Conservation (phyloP, 108 stramenopile genomes). For the Licmophora abbreviata region DNA sequence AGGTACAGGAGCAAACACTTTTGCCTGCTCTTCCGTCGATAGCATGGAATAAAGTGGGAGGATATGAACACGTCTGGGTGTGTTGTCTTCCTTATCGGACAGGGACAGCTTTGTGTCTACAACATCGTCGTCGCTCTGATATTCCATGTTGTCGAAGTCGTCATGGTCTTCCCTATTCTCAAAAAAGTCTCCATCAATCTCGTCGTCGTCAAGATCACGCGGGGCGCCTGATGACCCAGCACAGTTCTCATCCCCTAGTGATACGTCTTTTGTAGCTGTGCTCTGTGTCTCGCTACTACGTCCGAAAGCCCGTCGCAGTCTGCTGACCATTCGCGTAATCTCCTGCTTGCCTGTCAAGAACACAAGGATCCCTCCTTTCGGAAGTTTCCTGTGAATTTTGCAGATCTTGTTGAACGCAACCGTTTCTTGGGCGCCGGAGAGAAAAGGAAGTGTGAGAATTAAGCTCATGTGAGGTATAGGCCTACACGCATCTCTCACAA, state of each 20-base stretch:
- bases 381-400: constrained; percentile 87
- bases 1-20: constrained; percentile 85
- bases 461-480: neutral
- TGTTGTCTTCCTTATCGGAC: constrained; percentile 30
- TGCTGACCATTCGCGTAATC: constrained; percentile 79
- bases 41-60: constrained; percentile 94
- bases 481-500: neutral
- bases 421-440: constrained; percentile 27
- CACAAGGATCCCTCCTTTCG: constrained; percentile 89
- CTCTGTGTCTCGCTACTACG: constrained; percentile 4
- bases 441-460: neutral
- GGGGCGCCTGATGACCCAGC: constrained; percentile 34
- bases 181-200: constrained; percentile 54
- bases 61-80: constrained; percentile 54
- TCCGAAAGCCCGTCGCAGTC: constrained; percentile 41
- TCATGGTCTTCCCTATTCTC: constrained; percentile 26
- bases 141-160: constrained; percentile 26
- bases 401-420: constrained; percentile 73
- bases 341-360: constrained; percentile 96
- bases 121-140: constrained; percentile 25
- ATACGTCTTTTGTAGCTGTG: neutral
- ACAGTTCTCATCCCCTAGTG: constrained; percentile 36
- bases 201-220: constrained; percentile 86
- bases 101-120: constrained; percentile 12
- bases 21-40: constrained; percentile 83